A percentile compares a stretch with the other conserved stretches of the same genome.
Evolutionary conservation across 2,329 filamentous ascomycete species (phyloP).

Genomic region (Fonsecaea erecta): DNA sequence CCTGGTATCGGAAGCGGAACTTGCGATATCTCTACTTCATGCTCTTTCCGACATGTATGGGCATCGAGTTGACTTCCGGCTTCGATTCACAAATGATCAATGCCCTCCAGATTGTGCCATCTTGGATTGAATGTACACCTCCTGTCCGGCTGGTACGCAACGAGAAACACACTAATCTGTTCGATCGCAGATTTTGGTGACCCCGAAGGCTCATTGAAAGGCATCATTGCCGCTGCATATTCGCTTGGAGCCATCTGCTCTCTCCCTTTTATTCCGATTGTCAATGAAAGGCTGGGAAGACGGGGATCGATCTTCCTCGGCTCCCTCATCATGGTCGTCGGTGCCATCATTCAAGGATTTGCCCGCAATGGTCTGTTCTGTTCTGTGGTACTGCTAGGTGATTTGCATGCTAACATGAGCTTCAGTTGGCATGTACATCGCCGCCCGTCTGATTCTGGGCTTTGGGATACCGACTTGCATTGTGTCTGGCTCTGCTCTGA

Average conservation of each 20-base stretch:
- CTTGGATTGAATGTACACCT: conserved; percentile 46
- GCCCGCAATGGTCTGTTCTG: conserved; percentile 50
- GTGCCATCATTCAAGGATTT: conserved; percentile 62
- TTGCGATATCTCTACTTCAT: conserved; percentile 61
- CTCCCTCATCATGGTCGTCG: conserved; percentile 59
- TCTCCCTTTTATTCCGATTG: conserved; percentile 61
- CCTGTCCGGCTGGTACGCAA: neutral
- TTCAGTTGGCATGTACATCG: conserved; percentile 62
- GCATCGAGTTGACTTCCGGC: conserved; percentile 66
- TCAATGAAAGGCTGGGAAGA: conserved; percentile 62
- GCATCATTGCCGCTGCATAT: conserved; percentile 64
- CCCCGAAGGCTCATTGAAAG: conserved; percentile 52
- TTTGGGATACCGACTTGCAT: conserved; percentile 66
- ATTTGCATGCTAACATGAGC: neutral
- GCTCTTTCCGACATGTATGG: conserved; percentile 65
- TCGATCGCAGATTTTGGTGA: conserved; percentile 49
- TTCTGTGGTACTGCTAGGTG: neutral
- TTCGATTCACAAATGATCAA: conserved; percentile 61
- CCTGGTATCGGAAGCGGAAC: conserved; percentile 65
- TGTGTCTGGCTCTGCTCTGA: conserved; percentile 61
- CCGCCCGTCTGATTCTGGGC: conserved; percentile 64
- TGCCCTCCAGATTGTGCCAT: conserved; percentile 48
- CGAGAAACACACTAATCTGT: neutral
- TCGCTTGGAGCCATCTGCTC: conserved; percentile 63
- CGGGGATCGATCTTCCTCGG: conserved; percentile 63